These are phyloP conservation scores for Fusarium brevicatenulatum DNA, from an alignment of 2,329 filamentous ascomycete species.

Conservation along the genomic window DNA sequence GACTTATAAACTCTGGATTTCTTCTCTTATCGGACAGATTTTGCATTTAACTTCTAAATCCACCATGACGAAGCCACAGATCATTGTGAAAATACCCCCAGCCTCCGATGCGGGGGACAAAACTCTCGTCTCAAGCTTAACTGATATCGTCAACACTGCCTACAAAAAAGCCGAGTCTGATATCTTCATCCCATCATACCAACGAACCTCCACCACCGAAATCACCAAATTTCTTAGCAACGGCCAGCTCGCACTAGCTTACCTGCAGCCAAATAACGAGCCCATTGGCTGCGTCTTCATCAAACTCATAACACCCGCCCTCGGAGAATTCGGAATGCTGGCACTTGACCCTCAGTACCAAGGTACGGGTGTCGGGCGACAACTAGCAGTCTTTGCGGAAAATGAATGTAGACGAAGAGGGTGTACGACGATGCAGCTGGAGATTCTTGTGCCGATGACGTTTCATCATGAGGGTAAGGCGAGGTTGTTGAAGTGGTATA, in stretches of 20 bases:
- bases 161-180: slow-evolving; percentile 42
- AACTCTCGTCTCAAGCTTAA: slow-evolving; percentile 20
- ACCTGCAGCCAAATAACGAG: slow-evolving; percentile 1
- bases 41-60: accelerated
- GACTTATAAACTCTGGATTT: accelerated
- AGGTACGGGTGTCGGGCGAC: slow-evolving; percentile 40
- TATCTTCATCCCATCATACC: slow-evolving; percentile 43
- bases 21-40: accelerated
- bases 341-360: slow-evolving; percentile 39
- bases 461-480: slow-evolving; percentile 44
- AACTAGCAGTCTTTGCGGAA: slow-evolving; percentile 44
- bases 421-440: slow-evolving; percentile 45
- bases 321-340: slow-evolving; percentile 46
- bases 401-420: slow-evolving; percentile 40
- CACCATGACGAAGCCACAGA: not conserved
- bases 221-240: slow-evolving; percentile 36
- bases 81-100: slow-evolving; percentile 37
- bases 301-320: slow-evolving; percentile 29
- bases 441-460: slow-evolving; percentile 43
- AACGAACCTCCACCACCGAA: slow-evolving; percentile 38
- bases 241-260: slow-evolving; percentile 42
- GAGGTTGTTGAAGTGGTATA: slow-evolving; percentile 45
- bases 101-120: slow-evolving; percentile 31
- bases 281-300: slow-evolving; percentile 44
- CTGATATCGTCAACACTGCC: slow-evolving; percentile 42